phyloP scores from a whole-genome alignment of 2,329 filamentous ascomycete species.

The Septoria linicola region DNA sequence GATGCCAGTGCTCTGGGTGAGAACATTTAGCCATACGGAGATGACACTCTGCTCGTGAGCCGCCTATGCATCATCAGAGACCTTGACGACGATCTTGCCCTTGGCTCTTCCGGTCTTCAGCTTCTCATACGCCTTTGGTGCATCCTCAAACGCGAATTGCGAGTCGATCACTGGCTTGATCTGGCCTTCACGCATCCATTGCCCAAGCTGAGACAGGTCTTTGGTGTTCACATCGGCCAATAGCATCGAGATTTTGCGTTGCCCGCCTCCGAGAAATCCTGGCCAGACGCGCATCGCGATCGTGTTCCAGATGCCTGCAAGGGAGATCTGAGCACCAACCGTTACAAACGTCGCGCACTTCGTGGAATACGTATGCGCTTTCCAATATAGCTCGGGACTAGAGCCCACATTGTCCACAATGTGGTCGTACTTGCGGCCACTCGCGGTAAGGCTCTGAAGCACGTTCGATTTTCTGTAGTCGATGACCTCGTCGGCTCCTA shows the following conservation, averaged over 20 bases:
- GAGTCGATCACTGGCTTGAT: constrained; percentile 58
- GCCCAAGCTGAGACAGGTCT: constrained; percentile 51
- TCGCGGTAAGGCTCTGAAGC: constrained; percentile 46
- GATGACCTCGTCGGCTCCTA: constrained; percentile 64
- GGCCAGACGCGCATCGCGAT: constrained; percentile 44
- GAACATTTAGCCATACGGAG: not conserved
- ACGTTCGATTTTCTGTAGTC: constrained; percentile 58
- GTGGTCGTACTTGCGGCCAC: constrained; percentile 49
- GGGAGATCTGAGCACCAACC: constrained; percentile 25
- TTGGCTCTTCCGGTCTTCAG: constrained; percentile 56
- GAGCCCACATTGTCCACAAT: constrained; percentile 60
- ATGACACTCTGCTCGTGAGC: not conserved
- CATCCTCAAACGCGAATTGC: constrained; percentile 56
- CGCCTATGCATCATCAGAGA: constrained; percentile 3
- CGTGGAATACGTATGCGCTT: constrained; percentile 52
- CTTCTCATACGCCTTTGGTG: constrained; percentile 57
- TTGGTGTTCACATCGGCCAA: constrained; percentile 42
- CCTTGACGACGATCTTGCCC: constrained; percentile 58
- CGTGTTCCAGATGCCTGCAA: constrained; percentile 21
- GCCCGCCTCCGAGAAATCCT: constrained; percentile 52
- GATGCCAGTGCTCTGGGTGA: too few relatives aligned
- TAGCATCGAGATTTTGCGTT: constrained; percentile 44
- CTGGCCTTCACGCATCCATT: constrained; percentile 58
- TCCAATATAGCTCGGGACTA: constrained; percentile 53
- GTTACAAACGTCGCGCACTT: constrained; percentile 49